These are phyloP conservation scores for Phaffomyces opuntiae DNA, from an alignment of 805 yeast genomes.

Conservation along the genomic window DNA sequence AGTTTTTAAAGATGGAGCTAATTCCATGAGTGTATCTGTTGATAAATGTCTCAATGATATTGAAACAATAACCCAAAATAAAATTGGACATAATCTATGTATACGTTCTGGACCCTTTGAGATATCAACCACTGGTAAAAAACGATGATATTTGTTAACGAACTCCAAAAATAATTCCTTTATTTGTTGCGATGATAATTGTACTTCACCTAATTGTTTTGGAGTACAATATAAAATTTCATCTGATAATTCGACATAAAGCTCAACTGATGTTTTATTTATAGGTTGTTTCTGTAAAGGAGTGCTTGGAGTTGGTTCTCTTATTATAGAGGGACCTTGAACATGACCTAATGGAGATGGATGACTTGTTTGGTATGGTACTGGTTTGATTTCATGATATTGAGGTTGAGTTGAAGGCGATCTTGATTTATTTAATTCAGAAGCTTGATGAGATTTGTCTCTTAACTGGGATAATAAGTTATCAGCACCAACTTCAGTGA, in stretches of 20 bases:
- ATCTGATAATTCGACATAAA: conserved; percentile 22
- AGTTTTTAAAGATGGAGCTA: conserved; percentile 67
- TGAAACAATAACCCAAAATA: conserved; percentile 91
- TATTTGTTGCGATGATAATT: conserved; percentile 55
- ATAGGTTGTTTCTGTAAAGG: conserved; percentile 3
- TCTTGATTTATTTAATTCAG: not conserved
- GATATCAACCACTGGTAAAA: conserved; percentile 83
- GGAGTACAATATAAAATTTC: conserved; percentile 48
- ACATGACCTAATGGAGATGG: conserved; percentile 4
- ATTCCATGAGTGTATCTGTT: conserved; percentile 38
- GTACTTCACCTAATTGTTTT: conserved; percentile 64
- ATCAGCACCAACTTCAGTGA: conserved; percentile 28
- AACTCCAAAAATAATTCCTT: conserved; percentile 60
- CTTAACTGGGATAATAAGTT: conserved; percentile 15
- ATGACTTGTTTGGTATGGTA: not conserved
- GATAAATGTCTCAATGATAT: conserved; percentile 68
- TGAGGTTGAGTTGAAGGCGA: not conserved
- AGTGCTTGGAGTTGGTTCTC: conserved; percentile 14
- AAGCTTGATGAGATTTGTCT: conserved; percentile 12
- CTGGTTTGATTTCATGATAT: conserved; percentile 5
- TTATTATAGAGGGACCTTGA: conserved; percentile 20
- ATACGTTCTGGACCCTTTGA: conserved; percentile 74
- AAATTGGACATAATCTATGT: conserved; percentile 73
- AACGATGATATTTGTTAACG: conserved; percentile 72
- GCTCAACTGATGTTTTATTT: conserved; percentile 9